Evolutionary conservation across 192 early-diverging fungal species (phyloP).

Genomic region (Podila horticola): DNA sequence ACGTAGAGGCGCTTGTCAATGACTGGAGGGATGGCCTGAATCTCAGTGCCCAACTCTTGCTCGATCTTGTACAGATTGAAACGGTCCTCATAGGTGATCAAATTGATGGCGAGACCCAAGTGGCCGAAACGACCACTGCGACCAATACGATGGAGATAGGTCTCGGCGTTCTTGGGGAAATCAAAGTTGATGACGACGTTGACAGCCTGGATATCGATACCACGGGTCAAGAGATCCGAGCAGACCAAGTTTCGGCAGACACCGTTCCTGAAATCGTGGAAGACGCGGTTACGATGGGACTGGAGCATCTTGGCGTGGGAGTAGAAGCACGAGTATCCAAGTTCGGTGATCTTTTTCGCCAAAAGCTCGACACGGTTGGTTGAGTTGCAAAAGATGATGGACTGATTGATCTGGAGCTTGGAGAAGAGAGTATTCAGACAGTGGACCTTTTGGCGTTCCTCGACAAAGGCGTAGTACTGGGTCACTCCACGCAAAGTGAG

Average conservation of each 20-base stretch:
- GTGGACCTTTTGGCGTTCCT: conserved; percentile 99
- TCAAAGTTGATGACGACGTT: conserved; percentile 99
- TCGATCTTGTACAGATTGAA: conserved; percentile 99
- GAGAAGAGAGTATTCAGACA: conserved; percentile 94
- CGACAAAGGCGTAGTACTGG: conserved; percentile 99
- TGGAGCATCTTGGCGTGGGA: conserved; percentile 99
- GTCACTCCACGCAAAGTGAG: conserved; percentile 97
- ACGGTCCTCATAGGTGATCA: conserved; percentile 98
- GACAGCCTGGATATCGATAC: conserved; percentile 99
- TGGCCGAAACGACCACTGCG: conserved; percentile 97
- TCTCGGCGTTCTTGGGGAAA: conserved; percentile 99
- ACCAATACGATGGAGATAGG: conserved; percentile 98
- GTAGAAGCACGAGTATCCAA: conserved; percentile 99
- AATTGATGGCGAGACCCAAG: conserved; percentile 96
- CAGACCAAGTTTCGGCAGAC: conserved; percentile 98
- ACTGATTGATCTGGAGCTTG: conserved; percentile 99
- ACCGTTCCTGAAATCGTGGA: conserved; percentile 99
- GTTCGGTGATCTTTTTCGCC: conserved; percentile 99
- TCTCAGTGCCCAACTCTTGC: conserved; percentile 98
- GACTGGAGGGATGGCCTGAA: conserved; percentile 97
- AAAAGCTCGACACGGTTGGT: conserved; percentile 98
- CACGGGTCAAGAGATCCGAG: conserved; percentile 96
- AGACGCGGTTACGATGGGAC: conserved; percentile 97
- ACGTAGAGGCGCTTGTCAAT: conserved; percentile 96
- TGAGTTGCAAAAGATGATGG: conserved; percentile 99